These are phyloP conservation scores for Tephrocybe sp. DNA, from an alignment of 768 basidiomycete genomes.

Conservation along the genomic window DNA sequence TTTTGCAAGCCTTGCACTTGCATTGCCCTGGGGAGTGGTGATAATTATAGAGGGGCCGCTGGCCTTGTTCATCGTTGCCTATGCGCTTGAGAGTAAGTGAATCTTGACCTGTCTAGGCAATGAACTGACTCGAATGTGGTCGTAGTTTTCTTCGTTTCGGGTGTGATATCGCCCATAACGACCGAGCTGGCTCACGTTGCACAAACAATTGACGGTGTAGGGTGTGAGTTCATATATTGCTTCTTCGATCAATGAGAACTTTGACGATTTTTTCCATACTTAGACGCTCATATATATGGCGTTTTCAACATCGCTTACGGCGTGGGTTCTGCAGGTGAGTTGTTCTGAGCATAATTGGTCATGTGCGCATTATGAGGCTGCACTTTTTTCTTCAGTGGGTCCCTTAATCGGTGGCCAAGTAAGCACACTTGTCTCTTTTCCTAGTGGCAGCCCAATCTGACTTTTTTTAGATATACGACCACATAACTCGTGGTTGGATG, in stretches of 20 bases:
- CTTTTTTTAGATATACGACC: constrained; percentile 53
- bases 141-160: constrained; percentile 61
- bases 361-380: constrained; percentile 1
- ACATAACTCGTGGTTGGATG: constrained; percentile 55
- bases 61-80: constrained; percentile 44
- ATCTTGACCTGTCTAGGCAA: not conserved
- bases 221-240: constrained; percentile 44
- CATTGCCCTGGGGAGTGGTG: constrained; percentile 64
- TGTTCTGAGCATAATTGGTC: not conserved
- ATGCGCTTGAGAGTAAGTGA: constrained; percentile 54
- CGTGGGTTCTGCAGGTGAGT: constrained; percentile 57
- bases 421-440: constrained; percentile 6
- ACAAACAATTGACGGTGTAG: constrained; percentile 56
- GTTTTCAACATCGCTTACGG: constrained; percentile 74
- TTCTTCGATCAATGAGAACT: no score
- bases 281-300: constrained; percentile 74
- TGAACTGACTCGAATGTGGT: constrained; percentile 5
- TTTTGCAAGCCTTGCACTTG: constrained; percentile 41
- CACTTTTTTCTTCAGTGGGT: constrained; percentile 44
- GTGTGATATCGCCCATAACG: constrained; percentile 57
- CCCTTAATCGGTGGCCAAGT: constrained; percentile 71
- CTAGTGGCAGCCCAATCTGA: not conserved
- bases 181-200: constrained; percentile 66
- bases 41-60: constrained; percentile 46
- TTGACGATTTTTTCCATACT: no score